Percentiles rank a stretch among this genome's conserved stretches.
These are phyloP conservation scores for Aspergillus taichungensis DNA, from an alignment of 495 filamentous ascomycete species.

Conservation along the genomic window DNA sequence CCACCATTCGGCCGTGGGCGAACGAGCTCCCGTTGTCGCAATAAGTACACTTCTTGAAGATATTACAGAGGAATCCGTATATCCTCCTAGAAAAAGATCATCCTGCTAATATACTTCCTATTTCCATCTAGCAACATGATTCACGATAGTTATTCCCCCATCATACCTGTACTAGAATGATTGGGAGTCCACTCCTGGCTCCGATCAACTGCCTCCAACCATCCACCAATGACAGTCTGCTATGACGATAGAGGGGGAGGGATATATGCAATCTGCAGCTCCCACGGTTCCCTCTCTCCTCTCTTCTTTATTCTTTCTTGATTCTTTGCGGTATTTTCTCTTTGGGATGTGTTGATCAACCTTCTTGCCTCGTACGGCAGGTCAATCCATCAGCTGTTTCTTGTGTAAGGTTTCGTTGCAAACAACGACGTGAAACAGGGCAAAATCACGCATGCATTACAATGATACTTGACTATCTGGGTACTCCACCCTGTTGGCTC, in stretches of 20 bases:
- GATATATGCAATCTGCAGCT: not conserved
- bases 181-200: not conserved
- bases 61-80: too few species aligned
- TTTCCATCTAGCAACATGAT: not conserved
- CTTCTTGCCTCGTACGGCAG: not conserved
- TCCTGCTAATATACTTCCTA: not conserved
- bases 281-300: conserved; percentile 1
- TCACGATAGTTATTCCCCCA: not conserved
- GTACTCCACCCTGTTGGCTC: too few species aligned
- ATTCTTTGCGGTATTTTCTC: conserved; percentile 2
- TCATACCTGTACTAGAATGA: not conserved
- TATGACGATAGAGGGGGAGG: not conserved
- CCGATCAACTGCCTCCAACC: not conserved
- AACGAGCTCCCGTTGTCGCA: conserved; percentile 14
- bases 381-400: too few species aligned
- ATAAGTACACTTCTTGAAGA: conserved; percentile 4
- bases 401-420: too few species aligned
- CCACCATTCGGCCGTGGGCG: conserved; percentile 12
- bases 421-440: too few species aligned
- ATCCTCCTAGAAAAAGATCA: too few species aligned
- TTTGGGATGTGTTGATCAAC: not conserved
- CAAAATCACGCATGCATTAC: too few species aligned
- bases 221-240: not conserved
- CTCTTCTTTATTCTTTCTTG: not conserved
- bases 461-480: too few species aligned